Conservation (phyloP, 2,329 filamentous ascomycete genomes). For the Boeremia exigua region DNA sequence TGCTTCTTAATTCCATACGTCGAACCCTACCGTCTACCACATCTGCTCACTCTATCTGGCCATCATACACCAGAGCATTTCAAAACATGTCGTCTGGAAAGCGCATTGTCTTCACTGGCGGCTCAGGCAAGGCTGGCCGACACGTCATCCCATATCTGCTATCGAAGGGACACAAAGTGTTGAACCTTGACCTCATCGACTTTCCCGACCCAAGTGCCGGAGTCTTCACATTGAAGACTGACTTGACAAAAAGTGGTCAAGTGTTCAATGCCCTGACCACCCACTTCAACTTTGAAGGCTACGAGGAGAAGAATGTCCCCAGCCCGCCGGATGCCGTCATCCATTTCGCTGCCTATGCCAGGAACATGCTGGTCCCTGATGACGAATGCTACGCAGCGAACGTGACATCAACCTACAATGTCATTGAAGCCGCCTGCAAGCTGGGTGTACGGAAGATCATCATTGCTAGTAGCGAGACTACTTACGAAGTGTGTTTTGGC, state of each 20-base stretch:
- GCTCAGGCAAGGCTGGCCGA: constrained; percentile 59
- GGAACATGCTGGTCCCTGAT: constrained; percentile 67
- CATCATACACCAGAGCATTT: background rate
- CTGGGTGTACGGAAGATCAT: constrained; percentile 68
- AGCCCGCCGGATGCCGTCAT: constrained; percentile 65
- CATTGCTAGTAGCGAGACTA: constrained; percentile 65
- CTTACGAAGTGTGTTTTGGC: constrained; percentile 67
- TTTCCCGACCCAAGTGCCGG: constrained; percentile 51
- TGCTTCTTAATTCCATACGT: constrained; percentile 1
- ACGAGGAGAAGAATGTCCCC: constrained; percentile 52
- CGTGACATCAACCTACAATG: constrained; percentile 64
- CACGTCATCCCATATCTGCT: constrained; percentile 62
- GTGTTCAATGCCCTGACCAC: constrained; percentile 62
- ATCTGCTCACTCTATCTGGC: background rate
- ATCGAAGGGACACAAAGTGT: constrained; percentile 57
- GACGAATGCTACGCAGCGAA: constrained; percentile 65
- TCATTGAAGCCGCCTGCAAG: constrained; percentile 68
- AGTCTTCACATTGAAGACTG: constrained; percentile 62
- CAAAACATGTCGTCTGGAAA: constrained; percentile 43
- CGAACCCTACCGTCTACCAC: background rate
- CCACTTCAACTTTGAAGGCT: constrained; percentile 62
- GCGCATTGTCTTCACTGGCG: constrained; percentile 54
- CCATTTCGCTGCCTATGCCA: constrained; percentile 64
- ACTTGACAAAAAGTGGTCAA: constrained; percentile 62
- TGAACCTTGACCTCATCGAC: constrained; percentile 62